Conservation (phyloP, 306 rosid genomes). For the Vicia sativa region DNA sequence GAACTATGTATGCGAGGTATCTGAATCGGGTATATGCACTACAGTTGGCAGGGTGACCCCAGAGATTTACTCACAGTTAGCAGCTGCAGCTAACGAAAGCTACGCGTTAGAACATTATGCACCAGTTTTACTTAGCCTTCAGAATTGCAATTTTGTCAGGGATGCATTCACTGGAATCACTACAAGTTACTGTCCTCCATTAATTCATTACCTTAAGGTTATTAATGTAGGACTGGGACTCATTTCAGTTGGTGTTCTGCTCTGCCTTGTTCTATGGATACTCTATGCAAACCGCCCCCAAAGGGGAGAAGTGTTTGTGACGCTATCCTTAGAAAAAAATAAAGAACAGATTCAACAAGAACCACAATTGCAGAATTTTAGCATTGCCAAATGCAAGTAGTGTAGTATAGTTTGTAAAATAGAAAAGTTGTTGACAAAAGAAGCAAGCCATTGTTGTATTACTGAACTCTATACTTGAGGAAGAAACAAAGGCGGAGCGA, state of each 20-base stretch:
- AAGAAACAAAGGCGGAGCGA: slow-evolving; percentile 72
- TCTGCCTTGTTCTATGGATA: slow-evolving; percentile 92
- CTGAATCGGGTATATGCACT: slow-evolving; percentile 61
- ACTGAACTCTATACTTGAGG: slow-evolving; percentile 30
- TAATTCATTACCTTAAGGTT: slow-evolving; percentile 65
- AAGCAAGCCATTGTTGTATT: slow-evolving; percentile 23
- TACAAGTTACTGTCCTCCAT: slow-evolving; percentile 73
- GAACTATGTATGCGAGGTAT: slow-evolving; percentile 67
- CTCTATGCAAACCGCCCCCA: slow-evolving; percentile 92
- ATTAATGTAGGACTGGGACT: slow-evolving; percentile 81
- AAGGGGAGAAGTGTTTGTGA: slow-evolving; percentile 78
- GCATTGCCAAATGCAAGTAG: slow-evolving; percentile 40
- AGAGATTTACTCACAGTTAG: slow-evolving; percentile 62
- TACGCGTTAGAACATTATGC: slow-evolving; percentile 91
- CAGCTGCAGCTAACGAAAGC: slow-evolving; percentile 82
- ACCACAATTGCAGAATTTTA: slow-evolving; percentile 31
- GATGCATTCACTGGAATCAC: slow-evolving; percentile 79
- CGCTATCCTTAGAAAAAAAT: slow-evolving; percentile 54
- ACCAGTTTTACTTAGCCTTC: slow-evolving; percentile 79
- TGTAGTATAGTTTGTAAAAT: slow-evolving; percentile 46
- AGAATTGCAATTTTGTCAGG: slow-evolving; percentile 91
- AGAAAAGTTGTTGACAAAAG: slow-evolving; percentile 26
- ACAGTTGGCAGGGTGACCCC: slow-evolving; percentile 87
- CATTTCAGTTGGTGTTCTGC: slow-evolving; percentile 83
- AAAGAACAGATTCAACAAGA: slow-evolving; percentile 39